Conservation (phyloP, 805 yeast species). For the Sugiyamaella lignohabitans region DNA sequence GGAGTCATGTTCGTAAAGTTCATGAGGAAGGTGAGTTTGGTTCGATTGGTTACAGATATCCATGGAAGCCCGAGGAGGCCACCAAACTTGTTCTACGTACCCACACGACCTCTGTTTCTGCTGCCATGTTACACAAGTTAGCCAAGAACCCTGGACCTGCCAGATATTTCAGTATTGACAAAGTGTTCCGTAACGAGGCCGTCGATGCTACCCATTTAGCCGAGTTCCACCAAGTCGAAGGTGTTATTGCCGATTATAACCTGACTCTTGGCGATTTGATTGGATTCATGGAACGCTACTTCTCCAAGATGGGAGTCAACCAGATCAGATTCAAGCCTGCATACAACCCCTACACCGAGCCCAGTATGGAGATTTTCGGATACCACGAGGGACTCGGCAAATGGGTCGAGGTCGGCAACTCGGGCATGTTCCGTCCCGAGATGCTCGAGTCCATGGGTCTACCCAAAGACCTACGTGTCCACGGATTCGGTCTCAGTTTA, state of each 20-base stretch:
- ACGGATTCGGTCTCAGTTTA: slow-evolving; percentile 95
- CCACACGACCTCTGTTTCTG: slow-evolving; percentile 93
- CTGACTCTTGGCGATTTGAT: slow-evolving; percentile 92
- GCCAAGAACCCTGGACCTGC: slow-evolving; percentile 83
- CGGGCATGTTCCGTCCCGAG: slow-evolving; percentile 99
- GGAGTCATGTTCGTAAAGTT: slow-evolving; percentile 71
- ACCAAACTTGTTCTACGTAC: slow-evolving; percentile 91
- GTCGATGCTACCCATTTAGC: slow-evolving; percentile 99
- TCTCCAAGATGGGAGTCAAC: slow-evolving; percentile 93
- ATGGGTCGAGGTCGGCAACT: slow-evolving; percentile 99
- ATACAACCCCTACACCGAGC: slow-evolving; percentile 98
- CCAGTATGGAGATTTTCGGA: slow-evolving; percentile 94
- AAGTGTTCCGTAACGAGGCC: slow-evolving; percentile 99
- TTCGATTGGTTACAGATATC: slow-evolving; percentile 96
- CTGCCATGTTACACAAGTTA: slow-evolving; percentile 77
- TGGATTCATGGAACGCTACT: slow-evolving; percentile 97
- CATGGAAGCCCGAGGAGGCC: slow-evolving; percentile 91
- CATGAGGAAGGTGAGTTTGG: slow-evolving; percentile 90
- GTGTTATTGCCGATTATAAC: slow-evolving; percentile 95
- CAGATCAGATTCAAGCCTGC: slow-evolving; percentile 97
- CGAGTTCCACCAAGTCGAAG: slow-evolving; percentile 99
- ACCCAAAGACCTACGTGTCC: slow-evolving; percentile 86
- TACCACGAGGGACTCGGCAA: slow-evolving; percentile 90
- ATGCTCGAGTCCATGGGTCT: slow-evolving; percentile 98
- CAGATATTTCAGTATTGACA: slow-evolving; percentile 90